phyloP scores from a whole-genome alignment of 164 flowering plant genomes.

The Berberis thunbergii region DNA sequence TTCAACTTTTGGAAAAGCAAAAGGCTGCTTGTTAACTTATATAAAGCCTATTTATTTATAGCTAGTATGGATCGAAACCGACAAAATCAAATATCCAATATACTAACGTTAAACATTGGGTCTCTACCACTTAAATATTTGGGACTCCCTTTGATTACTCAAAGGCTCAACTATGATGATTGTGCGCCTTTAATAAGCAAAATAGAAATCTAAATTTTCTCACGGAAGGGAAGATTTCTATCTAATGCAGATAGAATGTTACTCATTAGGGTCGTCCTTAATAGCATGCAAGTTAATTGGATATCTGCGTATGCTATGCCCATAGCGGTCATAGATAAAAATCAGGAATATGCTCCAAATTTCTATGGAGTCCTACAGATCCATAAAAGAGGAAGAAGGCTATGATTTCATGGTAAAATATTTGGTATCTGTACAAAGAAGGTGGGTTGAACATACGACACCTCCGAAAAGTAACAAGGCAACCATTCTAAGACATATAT shows the following conservation, averaged over 20 bases:
- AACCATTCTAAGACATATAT: background rate
- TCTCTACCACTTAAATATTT: background rate
- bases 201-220: background rate
- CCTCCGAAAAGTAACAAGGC: background rate
- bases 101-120: background rate
- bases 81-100: too few species aligned
- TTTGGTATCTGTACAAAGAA: background rate
- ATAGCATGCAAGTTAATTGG: too few species aligned
- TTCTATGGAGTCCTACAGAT: too few species aligned
- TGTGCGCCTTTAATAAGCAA: background rate
- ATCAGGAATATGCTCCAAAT: too few species aligned
- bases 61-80: too few species aligned
- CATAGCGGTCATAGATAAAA: background rate
- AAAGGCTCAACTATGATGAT: background rate
- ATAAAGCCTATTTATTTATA: too few species aligned
- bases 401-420: background rate
- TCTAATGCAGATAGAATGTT: too few species aligned
- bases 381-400: too few species aligned
- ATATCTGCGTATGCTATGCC: background rate
- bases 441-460: background rate
- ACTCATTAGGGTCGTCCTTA: too few species aligned
- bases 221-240: background rate
- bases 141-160: background rate
- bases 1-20: too few species aligned
- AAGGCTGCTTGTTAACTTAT: too few species aligned